These are phyloP conservation scores for Agapanthus africanus DNA, from an alignment of 106 monocot genomes.

Conservation along the genomic window DNA sequence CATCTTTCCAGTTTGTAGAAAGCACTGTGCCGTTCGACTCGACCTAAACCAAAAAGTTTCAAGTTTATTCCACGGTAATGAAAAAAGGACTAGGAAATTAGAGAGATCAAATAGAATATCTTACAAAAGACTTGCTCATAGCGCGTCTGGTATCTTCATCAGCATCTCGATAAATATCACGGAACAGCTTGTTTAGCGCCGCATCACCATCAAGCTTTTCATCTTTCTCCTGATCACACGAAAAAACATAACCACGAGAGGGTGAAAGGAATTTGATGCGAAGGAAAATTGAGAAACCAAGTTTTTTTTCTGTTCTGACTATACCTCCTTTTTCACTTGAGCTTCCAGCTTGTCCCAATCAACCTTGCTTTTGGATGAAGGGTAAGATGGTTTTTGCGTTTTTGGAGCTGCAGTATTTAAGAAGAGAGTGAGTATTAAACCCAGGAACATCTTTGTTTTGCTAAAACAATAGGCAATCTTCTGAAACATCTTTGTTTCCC, in stretches of 20 bases:
- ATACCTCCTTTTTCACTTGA: constrained; percentile 86
- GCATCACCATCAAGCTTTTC: constrained; percentile 97
- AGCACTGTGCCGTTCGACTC: constrained; percentile 84
- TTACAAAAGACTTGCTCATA: constrained; percentile 96
- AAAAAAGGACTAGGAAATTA: not conserved
- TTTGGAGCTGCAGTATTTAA: constrained; percentile 21
- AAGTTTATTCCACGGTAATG: not conserved
- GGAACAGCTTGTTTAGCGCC: constrained; percentile 85
- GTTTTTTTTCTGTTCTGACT: too few relatives aligned
- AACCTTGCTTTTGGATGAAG: constrained; percentile 79
- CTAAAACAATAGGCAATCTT: too few relatives aligned
- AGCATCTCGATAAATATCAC: constrained; percentile 77
- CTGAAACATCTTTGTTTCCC: too few relatives aligned
- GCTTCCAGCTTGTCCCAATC: constrained; percentile 97
- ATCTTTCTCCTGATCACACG: constrained; percentile 65
- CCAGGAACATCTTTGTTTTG: too few relatives aligned
- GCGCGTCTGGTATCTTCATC: constrained; percentile 90
- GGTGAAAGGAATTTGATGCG: too few relatives aligned
- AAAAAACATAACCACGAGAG: too few relatives aligned
- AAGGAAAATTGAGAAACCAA: too few relatives aligned
- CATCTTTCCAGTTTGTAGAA: constrained; percentile 75
- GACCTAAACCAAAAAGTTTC: constrained; percentile 32
- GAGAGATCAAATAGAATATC: not conserved
- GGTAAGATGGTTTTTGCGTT: constrained; percentile 49
- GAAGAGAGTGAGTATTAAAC: not conserved